These are phyloP conservation scores for Ceratobasidium theobromae DNA, from an alignment of 1,284 basidiomycete species.

Conservation along the genomic window DNA sequence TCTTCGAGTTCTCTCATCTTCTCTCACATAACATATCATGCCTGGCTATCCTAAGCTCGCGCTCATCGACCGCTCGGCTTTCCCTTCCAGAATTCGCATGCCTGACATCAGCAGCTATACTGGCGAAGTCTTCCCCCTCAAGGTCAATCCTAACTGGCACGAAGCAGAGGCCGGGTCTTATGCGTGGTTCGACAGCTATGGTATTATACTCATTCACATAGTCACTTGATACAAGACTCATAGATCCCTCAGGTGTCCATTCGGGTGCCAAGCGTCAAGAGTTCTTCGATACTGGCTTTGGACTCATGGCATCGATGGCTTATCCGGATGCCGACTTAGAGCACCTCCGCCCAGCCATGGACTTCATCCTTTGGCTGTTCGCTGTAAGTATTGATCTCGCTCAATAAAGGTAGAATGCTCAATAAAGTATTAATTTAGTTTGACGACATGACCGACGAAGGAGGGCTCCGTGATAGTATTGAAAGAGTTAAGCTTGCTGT, in stretches of 20 bases:
- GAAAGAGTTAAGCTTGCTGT: conserved; percentile 47
- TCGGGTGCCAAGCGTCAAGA: conserved; percentile 32
- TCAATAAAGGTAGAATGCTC: background rate
- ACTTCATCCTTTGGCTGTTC: conserved; percentile 53
- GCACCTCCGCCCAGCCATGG: conserved; percentile 50
- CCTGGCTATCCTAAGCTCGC: conserved; percentile 22
- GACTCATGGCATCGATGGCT: conserved; percentile 49
- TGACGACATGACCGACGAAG: conserved; percentile 51
- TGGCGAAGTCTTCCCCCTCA: conserved; percentile 34
- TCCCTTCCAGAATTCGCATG: conserved; percentile 29
- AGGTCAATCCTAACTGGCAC: conserved; percentile 34
- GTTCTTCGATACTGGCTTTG: conserved; percentile 42
- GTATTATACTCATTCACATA: background rate
- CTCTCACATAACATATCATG: conserved; percentile 24
- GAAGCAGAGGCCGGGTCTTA: conserved; percentile 35
- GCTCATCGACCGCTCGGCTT: conserved; percentile 33
- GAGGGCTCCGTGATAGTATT: conserved; percentile 47
- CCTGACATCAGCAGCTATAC: conserved; percentile 35
- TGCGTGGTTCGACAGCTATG: conserved; percentile 35
- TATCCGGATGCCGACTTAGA: conserved; percentile 50
- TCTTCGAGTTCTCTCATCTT: conserved; percentile 14
- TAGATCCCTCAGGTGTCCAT: conserved; percentile 23
- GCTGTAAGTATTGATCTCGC: conserved; percentile 42
- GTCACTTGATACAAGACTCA: background rate
- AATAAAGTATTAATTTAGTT: conserved; percentile 40